Conservation (phyloP, 768 basidiomycete species). For the Pleurotus cornucopiae region DNA sequence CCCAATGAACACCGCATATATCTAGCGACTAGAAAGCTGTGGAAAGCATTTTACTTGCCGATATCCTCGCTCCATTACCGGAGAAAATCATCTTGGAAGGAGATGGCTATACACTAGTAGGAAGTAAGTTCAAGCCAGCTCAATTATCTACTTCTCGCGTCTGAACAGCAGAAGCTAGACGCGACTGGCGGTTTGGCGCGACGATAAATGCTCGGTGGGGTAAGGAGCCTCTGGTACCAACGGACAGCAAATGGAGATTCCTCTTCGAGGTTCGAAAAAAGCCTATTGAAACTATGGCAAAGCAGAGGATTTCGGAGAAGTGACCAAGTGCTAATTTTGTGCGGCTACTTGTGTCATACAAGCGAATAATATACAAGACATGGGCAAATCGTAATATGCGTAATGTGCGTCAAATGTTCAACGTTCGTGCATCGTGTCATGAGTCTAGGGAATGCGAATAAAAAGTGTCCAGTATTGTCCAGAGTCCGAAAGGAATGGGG, state of each 20-base stretch:
- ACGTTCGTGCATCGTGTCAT: background rate
- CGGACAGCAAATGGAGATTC: constrained; percentile 2
- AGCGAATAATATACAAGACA: background rate
- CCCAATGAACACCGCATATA: background rate
- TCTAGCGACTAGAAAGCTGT: constrained; percentile 23
- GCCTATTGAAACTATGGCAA: background rate
- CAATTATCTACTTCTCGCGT: background rate
- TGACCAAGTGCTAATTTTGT: background rate
- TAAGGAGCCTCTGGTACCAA: background rate
- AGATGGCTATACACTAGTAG: constrained; percentile 22
- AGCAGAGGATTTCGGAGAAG: background rate
- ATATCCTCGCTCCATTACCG: constrained; percentile 25
- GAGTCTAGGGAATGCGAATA: background rate
- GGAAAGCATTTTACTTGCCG: constrained; percentile 26
- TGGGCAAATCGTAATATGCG: background rate
- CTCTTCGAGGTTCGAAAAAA: background rate
- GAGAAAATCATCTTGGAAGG: constrained; percentile 24
- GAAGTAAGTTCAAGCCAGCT: constrained; percentile 18
- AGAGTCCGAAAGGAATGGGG: too few relatives aligned
- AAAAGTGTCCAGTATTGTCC: too few relatives aligned
- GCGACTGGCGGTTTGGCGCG: background rate
- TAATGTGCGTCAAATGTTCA: background rate
- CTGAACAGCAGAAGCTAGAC: background rate
- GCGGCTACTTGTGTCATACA: background rate
- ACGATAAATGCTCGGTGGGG: background rate